Percentiles rank a stretch among this genome's conserved stretches.
Conservation (phyloP, 768 basidiomycete genomes). For the Rhizopogon vulgaris region DNA sequence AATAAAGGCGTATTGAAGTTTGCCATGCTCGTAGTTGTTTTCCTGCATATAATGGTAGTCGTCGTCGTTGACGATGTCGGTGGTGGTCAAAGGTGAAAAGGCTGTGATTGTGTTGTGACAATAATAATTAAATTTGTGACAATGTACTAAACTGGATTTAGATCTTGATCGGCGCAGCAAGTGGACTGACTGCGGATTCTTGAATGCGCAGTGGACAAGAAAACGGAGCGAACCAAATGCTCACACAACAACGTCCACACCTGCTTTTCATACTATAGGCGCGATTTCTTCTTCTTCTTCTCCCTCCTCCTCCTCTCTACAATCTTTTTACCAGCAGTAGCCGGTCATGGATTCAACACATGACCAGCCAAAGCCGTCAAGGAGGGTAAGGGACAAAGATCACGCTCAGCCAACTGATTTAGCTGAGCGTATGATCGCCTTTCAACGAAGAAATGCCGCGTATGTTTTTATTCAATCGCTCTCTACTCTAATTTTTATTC, state of each 20-base stretch:
- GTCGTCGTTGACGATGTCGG: too few species aligned
- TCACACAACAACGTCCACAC: conserved; percentile 6
- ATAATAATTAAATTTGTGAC: conserved; percentile 8
- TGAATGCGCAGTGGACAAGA: conserved; percentile 14
- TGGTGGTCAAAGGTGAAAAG: too few species aligned
- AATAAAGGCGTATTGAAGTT: too few species aligned
- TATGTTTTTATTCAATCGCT: conserved; percentile 24
- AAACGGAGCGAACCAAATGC: conserved; percentile 1
- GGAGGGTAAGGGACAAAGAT: conserved; percentile 40
- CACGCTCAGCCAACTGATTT: conserved; percentile 39
- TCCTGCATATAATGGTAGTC: too few species aligned
- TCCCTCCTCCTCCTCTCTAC: background rate
- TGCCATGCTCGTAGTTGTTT: too few species aligned
- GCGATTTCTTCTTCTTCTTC: background rate
- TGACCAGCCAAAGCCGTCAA: conserved; percentile 23
- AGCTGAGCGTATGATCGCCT: conserved; percentile 59
- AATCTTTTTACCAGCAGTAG: background rate
- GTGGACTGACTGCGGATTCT: conserved; percentile 24
- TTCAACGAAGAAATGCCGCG: conserved; percentile 61
- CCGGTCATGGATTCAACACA: conserved; percentile 23
- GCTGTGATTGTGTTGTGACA: background rate
- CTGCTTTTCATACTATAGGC: background rate
- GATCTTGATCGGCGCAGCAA: conserved; percentile 30
- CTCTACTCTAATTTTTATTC: conserved; percentile 5
- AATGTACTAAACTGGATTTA: conserved; percentile 11